Percentiles rank a stretch among this genome's conserved stretches.
Conservation (phyloP, 1,139 yeast genomes). For the Pneumocystis oryctolagi region DNA sequence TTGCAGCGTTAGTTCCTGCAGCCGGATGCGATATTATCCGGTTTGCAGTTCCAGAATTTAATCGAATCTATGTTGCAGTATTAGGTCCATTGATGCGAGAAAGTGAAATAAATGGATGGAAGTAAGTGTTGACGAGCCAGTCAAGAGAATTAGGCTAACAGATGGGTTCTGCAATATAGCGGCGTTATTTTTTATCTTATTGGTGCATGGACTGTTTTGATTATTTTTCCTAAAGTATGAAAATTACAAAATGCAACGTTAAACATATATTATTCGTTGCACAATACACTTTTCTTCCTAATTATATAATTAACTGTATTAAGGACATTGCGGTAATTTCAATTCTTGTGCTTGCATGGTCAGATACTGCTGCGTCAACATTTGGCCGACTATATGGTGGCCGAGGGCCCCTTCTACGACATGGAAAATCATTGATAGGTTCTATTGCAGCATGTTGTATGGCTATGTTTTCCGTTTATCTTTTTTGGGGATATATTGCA, state of each 20-base stretch:
- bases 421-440: conserved; percentile 76
- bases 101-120: conserved; percentile 66
- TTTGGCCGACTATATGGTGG: conserved; percentile 74
- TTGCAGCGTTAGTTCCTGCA: conserved; percentile 39
- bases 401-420: conserved; percentile 61
- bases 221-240: conserved; percentile 42
- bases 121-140: conserved; percentile 42
- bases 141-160: conserved; percentile 35
- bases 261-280: no score
- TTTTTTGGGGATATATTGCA: conserved; percentile 63
- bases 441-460: conserved; percentile 65
- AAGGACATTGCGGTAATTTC: conserved; percentile 61
- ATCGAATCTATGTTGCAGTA: conserved; percentile 44
- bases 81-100: conserved; percentile 78
- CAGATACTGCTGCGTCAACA: conserved; percentile 94
- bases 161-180: not conserved
- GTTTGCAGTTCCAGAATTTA: conserved; percentile 44
- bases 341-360: conserved; percentile 77
- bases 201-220: conserved; percentile 37
- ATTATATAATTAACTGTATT: not conserved
- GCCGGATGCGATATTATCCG: conserved; percentile 56
- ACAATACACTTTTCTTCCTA: not conserved
- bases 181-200: conserved; percentile 38
- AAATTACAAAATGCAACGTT: not conserved
- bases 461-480: conserved; percentile 52